These are phyloP conservation scores for Fraxinus sp. DNA, from an alignment of 305 asterid species.

Conservation along the genomic window DNA sequence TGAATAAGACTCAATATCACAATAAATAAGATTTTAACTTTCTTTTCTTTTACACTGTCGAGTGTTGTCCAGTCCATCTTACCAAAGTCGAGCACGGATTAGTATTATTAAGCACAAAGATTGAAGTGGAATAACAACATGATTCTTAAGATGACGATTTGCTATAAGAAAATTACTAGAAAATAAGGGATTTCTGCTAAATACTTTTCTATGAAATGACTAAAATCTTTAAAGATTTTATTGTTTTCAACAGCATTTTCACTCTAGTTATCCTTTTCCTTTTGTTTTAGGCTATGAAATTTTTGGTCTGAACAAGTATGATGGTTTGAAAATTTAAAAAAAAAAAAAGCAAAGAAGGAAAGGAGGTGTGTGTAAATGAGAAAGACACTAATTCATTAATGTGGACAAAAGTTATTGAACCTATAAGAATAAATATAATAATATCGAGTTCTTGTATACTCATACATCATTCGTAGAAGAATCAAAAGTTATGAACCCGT, in stretches of 20 bases:
- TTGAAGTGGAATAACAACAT: no score
- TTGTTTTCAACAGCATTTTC: background rate
- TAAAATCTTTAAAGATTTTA: background rate
- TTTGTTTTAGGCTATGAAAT: background rate
- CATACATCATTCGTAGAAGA: no score
- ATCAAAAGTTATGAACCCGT: no score
- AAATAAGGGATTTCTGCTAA: background rate
- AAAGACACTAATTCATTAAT: background rate
- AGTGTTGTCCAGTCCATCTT: background rate
- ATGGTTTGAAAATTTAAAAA: background rate
- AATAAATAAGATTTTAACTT: constrained; percentile 9
- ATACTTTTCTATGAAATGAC: background rate
- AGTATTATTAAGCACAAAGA: no score
- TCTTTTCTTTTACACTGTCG: background rate
- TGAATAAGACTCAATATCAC: background rate
- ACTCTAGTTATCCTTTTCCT: no score
- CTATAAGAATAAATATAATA: no score
- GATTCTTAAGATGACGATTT: background rate
- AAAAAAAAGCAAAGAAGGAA: background rate
- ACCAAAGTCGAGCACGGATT: no score
- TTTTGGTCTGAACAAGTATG: background rate
- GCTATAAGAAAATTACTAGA: background rate
- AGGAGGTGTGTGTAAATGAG: background rate
- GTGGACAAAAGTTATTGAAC: background rate
- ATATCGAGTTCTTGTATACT: no score